phyloP scores from a whole-genome alignment of 1,284 basidiomycete genomes.

The Irpex sp. region DNA sequence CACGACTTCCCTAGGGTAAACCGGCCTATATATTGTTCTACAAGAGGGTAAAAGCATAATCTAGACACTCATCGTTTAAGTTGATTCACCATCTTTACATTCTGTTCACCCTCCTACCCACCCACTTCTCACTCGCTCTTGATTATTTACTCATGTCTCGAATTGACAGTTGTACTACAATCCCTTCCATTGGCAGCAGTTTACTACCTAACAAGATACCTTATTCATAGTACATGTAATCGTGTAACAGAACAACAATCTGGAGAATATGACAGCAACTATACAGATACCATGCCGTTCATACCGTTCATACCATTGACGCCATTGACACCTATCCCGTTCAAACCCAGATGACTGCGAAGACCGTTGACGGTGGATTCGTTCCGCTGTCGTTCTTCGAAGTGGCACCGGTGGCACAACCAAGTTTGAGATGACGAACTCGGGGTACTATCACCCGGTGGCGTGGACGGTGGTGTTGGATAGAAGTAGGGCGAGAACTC shows the following conservation, averaged over 20 bases:
- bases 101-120: neutral
- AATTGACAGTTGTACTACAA: slow-evolving; percentile 16
- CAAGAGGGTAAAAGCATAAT: slow-evolving; percentile 65
- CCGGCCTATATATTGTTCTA: slow-evolving; percentile 89
- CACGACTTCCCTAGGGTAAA: slow-evolving; percentile 54
- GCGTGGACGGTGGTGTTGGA: slow-evolving; percentile 19
- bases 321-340: neutral
- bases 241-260: slow-evolving; percentile 13
- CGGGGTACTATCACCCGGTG: slow-evolving; percentile 10
- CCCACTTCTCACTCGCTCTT: slow-evolving; percentile 11
- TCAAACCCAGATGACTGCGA: neutral
- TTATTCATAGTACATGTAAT: slow-evolving; percentile 36
- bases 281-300: slow-evolving; percentile 6
- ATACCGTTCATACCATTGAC: slow-evolving; percentile 6
- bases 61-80: slow-evolving; percentile 17
- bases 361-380: neutral
- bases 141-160: slow-evolving; percentile 29
- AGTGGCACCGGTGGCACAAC: slow-evolving; percentile 60
- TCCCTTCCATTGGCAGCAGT: slow-evolving; percentile 12
- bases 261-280: neutral
- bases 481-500: slow-evolving; percentile 40
- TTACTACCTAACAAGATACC: slow-evolving; percentile 17
- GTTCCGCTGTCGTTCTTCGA: slow-evolving; percentile 17
- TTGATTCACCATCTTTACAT: slow-evolving; percentile 21
- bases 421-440: slow-evolving; percentile 25